Evolutionary conservation across 176 grass and related monocot species (phyloP), one percentile per base, ranked within the genome.

Genomic region (Leersia perrieri): DNA sequence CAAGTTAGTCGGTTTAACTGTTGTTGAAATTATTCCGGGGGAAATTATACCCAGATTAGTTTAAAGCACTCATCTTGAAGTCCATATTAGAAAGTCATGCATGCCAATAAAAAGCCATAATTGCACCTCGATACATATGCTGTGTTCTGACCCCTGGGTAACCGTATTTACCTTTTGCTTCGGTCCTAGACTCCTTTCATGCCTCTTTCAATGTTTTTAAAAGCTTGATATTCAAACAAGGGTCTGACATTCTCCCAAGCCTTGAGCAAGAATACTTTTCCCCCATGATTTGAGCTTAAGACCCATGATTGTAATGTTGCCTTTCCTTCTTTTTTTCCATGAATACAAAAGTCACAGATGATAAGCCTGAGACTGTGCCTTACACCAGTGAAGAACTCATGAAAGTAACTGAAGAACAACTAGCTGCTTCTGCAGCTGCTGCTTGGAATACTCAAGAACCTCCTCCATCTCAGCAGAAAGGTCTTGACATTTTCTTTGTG

Each of bases 341-440:
- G 53, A 58, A 58, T n/a, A 25, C 22, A 58, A 11, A 58, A 58
- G 53, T 20, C 53, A 79, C 65, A 92, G 95, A 92, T 86, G 88
- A 76, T 41, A 94, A 97, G 65, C 85, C 89, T 72, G 72, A 92
- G 71, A 64, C 29, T 20, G 12, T 11, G 15, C 64, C 92, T 76
- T 91, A 90, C 65, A 85, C 90, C 30, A 97, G 92, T 25, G 92
- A 97, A 80, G 95, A 94, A 63, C 87, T 92, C n/a, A 70, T 92
- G 79, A 93, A 95, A 89, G 82, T 99, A 70, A 93, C 96, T 16
- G 88, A 93, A 84, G 88, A 93, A 63, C 90, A 95, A 77, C 72
- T 93, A 26, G 71, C 90, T 77, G 92, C 90, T 63, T 89, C 88
- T 31, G 61, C 88, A 13, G 26, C 82, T 57, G 57, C 80, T 85